A percentile compares a stretch with the other conserved stretches of the same genome.
Evolutionary conservation across 257 asterid genomes (phyloP).

Genomic region (Prunella vulgaris): DNA sequence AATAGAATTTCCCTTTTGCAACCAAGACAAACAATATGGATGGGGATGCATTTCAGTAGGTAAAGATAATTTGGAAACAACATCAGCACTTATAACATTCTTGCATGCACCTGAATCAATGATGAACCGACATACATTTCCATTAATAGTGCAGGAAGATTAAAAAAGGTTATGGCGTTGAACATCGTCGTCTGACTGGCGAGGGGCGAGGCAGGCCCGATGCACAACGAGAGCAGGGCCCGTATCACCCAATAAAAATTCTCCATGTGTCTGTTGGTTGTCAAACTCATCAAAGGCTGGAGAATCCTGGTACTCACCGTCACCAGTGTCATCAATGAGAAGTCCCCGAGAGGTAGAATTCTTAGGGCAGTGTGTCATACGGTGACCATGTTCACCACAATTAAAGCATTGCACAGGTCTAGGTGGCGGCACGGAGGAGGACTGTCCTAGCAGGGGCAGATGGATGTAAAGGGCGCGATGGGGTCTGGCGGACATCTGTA

Average conservation of each 20-base stretch:
- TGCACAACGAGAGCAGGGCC: too few relatives aligned
- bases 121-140: too few relatives aligned
- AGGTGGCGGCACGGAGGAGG: too few relatives aligned
- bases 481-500: too few relatives aligned
- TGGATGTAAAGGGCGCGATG: background rate
- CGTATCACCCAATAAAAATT: background rate
- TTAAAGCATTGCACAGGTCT: background rate
- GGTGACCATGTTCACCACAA: background rate
- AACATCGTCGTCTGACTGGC: too few relatives aligned
- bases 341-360: background rate
- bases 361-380: background rate
- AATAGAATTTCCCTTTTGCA: background rate
- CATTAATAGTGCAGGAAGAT: too few relatives aligned
- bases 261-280: background rate
- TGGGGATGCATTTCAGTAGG: background rate
- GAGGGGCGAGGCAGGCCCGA: too few relatives aligned
- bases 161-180: too few relatives aligned
- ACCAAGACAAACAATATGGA: background rate
- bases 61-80: background rate
- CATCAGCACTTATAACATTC: background rate
- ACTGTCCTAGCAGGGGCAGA: too few relatives aligned
- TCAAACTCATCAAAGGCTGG: background rate
- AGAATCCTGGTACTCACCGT: rapidly evolving
- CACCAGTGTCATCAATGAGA: background rate
- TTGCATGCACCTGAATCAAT: too few relatives aligned